A percentile compares a stretch with the other conserved stretches of the same genome.
phyloP scores from a whole-genome alignment of 2,329 filamentous ascomycete species.

The Endocalyx cinctus region DNA sequence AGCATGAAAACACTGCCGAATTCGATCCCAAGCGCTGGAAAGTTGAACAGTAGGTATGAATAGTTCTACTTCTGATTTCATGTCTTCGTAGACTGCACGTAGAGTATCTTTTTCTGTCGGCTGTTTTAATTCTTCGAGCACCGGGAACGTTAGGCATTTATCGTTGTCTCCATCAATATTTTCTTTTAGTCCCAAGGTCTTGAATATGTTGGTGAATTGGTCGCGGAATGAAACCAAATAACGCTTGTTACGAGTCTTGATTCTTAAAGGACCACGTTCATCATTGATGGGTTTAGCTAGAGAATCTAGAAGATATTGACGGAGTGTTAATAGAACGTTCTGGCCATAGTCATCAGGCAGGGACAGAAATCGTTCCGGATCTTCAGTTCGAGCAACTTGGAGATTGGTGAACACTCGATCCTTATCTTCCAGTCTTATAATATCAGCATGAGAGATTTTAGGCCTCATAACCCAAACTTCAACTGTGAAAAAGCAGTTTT shows the following conservation, averaged over 20 bases:
- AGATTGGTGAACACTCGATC: slow-evolving; percentile 38
- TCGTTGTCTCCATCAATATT: slow-evolving; percentile 28
- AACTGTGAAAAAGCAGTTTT: slow-evolving; percentile 33
- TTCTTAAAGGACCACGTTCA: slow-evolving; percentile 37
- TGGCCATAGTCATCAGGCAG: slow-evolving; percentile 35
- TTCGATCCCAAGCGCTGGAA: too few relatives aligned
- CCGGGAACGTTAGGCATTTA: too few relatives aligned
- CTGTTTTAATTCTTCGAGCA: too few relatives aligned
- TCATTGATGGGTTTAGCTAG: slow-evolving; percentile 24
- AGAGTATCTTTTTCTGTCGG: too few relatives aligned
- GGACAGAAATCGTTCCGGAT: slow-evolving; percentile 44
- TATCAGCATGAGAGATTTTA: slow-evolving; percentile 39
- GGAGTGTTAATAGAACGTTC: slow-evolving; percentile 40
- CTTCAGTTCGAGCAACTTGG: slow-evolving; percentile 33
- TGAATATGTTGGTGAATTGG: slow-evolving; percentile 45
- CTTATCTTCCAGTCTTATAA: slow-evolving; percentile 41
- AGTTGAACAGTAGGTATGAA: too few relatives aligned
- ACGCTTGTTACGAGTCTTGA: slow-evolving; percentile 53
- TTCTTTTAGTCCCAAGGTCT: slow-evolving; percentile 45
- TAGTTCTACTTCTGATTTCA: too few relatives aligned
- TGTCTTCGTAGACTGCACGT: too few relatives aligned
- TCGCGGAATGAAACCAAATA: slow-evolving; percentile 50
- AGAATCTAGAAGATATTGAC: slow-evolving; percentile 48
- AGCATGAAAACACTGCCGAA: too few relatives aligned
- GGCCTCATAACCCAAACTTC: slow-evolving; percentile 42